phyloP scores from a whole-genome alignment of 2,329 filamentous ascomycete genomes.

The Penicillium sp. region DNA sequence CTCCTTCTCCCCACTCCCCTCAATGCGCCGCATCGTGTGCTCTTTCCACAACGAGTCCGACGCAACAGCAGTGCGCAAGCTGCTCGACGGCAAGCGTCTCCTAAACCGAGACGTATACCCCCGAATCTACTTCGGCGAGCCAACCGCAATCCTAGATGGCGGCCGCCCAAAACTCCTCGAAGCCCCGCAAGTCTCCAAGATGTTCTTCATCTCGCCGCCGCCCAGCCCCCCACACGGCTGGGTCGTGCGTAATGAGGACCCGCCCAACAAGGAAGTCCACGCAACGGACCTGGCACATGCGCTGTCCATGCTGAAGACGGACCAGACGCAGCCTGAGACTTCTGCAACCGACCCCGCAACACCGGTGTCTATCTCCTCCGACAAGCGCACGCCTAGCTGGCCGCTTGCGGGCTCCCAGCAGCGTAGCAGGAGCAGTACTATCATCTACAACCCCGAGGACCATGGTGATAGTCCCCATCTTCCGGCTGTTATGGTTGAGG shows the following conservation, averaged over 20 bases:
- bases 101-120: slow-evolving; percentile 37
- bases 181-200: slow-evolving; percentile 58
- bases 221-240: slow-evolving; percentile 65
- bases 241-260: slow-evolving; percentile 62
- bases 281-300: slow-evolving; percentile 61
- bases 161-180: slow-evolving; percentile 50
- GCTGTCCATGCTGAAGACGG: slow-evolving; percentile 50
- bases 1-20: slow-evolving; percentile 53
- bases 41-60: slow-evolving; percentile 47
- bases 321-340: slow-evolving; percentile 18
- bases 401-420: slow-evolving; percentile 32
- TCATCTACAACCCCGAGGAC: slow-evolving; percentile 63
- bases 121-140: slow-evolving; percentile 55
- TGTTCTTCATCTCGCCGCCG: slow-evolving; percentile 67
- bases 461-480: slow-evolving; percentile 60
- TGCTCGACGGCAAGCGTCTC: slow-evolving; percentile 42
- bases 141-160: slow-evolving; percentile 47
- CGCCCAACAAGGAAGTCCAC: slow-evolving; percentile 66
- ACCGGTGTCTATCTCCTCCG: slow-evolving; percentile 37
- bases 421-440: slow-evolving; percentile 55
- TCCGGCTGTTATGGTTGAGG: slow-evolving; percentile 64
- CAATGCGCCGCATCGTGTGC: slow-evolving; percentile 52
- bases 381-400: slow-evolving; percentile 36
- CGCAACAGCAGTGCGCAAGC: slow-evolving; percentile 45
- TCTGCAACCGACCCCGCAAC: slow-evolving; percentile 31